Evolutionary conservation across 345 rosid genomes (phyloP).

Genomic region (Excoecaria cochinchinensis): DNA sequence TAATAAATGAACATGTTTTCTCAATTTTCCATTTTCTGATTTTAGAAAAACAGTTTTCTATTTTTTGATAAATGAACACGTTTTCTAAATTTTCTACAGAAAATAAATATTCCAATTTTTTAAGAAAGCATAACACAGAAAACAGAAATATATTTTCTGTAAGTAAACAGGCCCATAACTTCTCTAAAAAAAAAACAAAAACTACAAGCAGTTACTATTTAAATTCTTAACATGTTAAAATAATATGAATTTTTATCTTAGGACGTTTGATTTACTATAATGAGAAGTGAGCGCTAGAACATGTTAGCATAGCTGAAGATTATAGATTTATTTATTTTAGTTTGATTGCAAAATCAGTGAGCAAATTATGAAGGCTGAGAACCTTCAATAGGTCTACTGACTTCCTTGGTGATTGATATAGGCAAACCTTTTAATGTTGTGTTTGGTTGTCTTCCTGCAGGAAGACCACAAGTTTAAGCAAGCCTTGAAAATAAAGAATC

Average conservation of each 20-base stretch:
- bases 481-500: conserved; percentile 89
- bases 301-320: neutral
- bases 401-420: neutral
- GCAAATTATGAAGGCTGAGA: neutral
- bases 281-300: neutral
- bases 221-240: too few relatives aligned
- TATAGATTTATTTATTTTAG: neutral
- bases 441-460: conserved; percentile 42
- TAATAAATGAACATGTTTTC: too few relatives aligned
- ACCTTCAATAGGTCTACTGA: neutral
- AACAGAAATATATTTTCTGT: too few relatives aligned
- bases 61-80: too few relatives aligned
- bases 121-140: too few relatives aligned
- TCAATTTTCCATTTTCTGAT: too few relatives aligned
- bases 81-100: too few relatives aligned
- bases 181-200: too few relatives aligned
- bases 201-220: too few relatives aligned
- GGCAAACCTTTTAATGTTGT: conserved; percentile 5
- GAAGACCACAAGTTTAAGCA: conserved; percentile 94
- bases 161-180: too few relatives aligned
- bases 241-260: neutral
- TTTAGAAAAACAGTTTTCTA: too few relatives aligned
- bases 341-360: neutral
- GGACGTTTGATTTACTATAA: neutral
- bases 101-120: too few relatives aligned